Conservation (phyloP, 1,284 basidiomycete genomes). For the Ceratobasidium sp. region DNA sequence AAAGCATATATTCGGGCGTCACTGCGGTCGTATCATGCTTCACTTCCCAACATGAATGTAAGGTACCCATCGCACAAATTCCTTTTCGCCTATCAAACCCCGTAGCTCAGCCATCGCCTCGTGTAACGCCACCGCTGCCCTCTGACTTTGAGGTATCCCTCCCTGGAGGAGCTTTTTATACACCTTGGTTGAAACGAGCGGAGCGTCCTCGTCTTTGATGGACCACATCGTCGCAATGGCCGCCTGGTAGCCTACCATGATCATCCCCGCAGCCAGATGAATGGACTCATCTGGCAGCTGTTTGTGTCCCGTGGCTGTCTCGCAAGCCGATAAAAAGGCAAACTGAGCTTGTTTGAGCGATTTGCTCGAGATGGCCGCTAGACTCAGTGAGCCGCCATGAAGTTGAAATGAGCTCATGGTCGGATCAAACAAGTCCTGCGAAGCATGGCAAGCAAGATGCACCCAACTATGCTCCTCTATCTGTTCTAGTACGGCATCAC, state of each 20-base stretch:
- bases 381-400: no score
- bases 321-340: conserved; percentile 38
- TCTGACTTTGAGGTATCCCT: not conserved
- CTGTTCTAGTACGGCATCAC: not conserved
- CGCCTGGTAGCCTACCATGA: conserved; percentile 6
- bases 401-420: not conserved
- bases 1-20: no score
- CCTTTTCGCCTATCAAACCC: not conserved
- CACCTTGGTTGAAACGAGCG: not conserved
- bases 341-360: not conserved
- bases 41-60: conserved; percentile 4
- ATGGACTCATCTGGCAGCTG: conserved; percentile 16
- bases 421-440: not conserved
- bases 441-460: conserved; percentile 1
- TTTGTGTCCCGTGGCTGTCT: conserved; percentile 16
- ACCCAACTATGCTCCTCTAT: not conserved
- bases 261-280: conserved; percentile 36
- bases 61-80: conserved; percentile 1
- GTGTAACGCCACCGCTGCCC: conserved; percentile 2
- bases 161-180: not conserved
- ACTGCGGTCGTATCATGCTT: no score
- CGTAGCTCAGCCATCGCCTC: conserved; percentile 3
- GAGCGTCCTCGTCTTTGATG: no score
- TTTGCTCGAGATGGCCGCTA: no score
- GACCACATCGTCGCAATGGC: conserved; percentile 11